These are phyloP conservation scores for Fusarium avenaceum DNA, from an alignment of 2,329 filamentous ascomycete species.

Conservation along the genomic window DNA sequence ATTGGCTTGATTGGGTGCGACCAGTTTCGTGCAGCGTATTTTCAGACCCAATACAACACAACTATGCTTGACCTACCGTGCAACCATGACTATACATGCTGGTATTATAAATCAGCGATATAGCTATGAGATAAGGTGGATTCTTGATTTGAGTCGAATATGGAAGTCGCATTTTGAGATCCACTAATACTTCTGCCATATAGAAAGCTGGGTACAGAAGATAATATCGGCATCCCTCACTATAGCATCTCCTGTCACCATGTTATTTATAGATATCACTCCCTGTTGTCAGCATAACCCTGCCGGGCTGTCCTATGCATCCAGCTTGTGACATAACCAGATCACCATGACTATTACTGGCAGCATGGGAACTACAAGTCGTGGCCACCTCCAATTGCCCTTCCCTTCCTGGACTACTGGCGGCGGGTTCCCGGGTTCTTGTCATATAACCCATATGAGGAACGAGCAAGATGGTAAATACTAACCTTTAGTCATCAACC, in stretches of 20 bases:
- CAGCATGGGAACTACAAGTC: background rate
- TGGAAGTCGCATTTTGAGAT: background rate
- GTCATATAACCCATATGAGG: conserved; percentile 5
- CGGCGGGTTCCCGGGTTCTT: background rate
- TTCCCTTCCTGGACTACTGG: conserved; percentile 12
- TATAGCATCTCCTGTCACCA: conserved; percentile 4
- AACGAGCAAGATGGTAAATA: background rate
- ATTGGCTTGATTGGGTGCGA: conserved; percentile 13
- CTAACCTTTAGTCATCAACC: conserved; percentile 16
- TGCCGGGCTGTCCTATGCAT: background rate
- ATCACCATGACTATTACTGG: background rate
- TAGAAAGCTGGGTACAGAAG: background rate
- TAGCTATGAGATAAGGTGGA: no score
- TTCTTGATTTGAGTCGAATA: background rate
- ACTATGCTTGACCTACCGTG: no score
- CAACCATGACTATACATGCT: no score
- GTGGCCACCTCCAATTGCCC: background rate
- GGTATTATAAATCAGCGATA: no score
- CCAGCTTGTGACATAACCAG: background rate
- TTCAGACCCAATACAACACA: no score
- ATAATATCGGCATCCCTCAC: background rate
- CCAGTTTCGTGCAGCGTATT: conserved; percentile 21
- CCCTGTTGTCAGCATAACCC: conserved; percentile 6
- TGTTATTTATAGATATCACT: background rate
- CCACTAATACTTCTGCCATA: background rate